Percentiles rank a stretch among this genome's conserved stretches.
These are phyloP conservation scores for Ascochyta fabae DNA, from an alignment of 2,329 filamentous ascomycete species.

Conservation along the genomic window DNA sequence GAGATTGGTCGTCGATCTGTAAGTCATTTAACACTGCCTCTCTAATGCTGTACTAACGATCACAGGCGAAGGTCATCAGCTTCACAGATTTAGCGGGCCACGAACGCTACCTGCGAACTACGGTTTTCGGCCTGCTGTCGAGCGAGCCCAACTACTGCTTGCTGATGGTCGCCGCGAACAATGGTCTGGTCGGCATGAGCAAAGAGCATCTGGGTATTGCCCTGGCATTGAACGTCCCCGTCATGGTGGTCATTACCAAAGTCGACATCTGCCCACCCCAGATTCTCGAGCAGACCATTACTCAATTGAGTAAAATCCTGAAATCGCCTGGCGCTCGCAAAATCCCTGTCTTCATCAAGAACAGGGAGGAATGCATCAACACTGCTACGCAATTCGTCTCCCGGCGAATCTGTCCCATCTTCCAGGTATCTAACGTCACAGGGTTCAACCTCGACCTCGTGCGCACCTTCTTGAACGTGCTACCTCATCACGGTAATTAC, in stretches of 20 bases:
- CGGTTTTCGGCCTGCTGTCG: slow-evolving; percentile 91
- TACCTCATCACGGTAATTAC: slow-evolving; percentile 93
- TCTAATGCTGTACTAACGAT: slow-evolving; percentile 16
- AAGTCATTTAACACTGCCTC: slow-evolving; percentile 13
- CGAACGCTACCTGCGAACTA: slow-evolving; percentile 92
- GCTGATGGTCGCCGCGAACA: slow-evolving; percentile 98
- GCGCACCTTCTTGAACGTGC: slow-evolving; percentile 89
- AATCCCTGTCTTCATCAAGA: slow-evolving; percentile 94
- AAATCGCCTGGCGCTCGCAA: slow-evolving; percentile 93
- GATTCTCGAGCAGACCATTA: slow-evolving; percentile 91
- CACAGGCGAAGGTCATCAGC: slow-evolving; percentile 84
- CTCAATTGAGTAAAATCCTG: slow-evolving; percentile 88
- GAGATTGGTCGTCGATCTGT: slow-evolving; percentile 92
- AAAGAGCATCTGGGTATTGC: slow-evolving; percentile 97
- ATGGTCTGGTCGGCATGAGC: slow-evolving; percentile 96
- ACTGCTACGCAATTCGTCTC: slow-evolving; percentile 96
- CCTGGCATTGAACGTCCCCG: slow-evolving; percentile 90
- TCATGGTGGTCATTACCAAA: slow-evolving; percentile 98
- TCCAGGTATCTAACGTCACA: slow-evolving; percentile 97
- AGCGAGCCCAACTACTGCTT: slow-evolving; percentile 97
- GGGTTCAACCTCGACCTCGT: slow-evolving; percentile 90
- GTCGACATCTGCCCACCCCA: slow-evolving; percentile 98
- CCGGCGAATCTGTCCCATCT: slow-evolving; percentile 93
- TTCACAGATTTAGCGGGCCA: slow-evolving; percentile 97
- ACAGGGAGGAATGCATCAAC: slow-evolving; percentile 88